Evolutionary conservation across 208 protist genomes (phyloP).

Genomic region (Leishmania amazonensis): DNA sequence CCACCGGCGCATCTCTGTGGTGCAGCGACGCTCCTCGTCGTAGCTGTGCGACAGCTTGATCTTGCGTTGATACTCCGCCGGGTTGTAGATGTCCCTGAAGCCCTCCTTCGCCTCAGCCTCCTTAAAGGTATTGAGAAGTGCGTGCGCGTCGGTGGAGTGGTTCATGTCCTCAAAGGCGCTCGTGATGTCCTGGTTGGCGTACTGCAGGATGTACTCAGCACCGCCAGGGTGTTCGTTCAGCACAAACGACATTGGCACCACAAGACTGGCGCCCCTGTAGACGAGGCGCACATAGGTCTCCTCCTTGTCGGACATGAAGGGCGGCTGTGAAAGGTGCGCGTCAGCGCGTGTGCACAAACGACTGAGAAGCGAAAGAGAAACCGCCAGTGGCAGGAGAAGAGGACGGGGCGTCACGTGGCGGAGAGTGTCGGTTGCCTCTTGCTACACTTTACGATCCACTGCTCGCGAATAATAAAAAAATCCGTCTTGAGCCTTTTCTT

Average conservation of each 20-base stretch:
- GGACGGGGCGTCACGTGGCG: background rate
- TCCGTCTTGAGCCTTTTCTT: background rate
- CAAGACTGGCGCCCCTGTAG: slow-evolving; percentile 14
- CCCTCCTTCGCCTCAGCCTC: slow-evolving; percentile 1
- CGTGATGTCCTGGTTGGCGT: slow-evolving; percentile 41
- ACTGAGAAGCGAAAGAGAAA: background rate
- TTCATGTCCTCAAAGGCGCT: slow-evolving; percentile 36
- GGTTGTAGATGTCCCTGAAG: slow-evolving; percentile 1
- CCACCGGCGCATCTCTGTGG: slow-evolving; percentile 14
- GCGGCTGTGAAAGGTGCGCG: background rate
- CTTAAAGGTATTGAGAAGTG: slow-evolving; percentile 18
- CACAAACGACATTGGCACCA: slow-evolving; percentile 40
- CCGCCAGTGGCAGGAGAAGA: background rate
- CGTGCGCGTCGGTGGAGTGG: slow-evolving; percentile 36
- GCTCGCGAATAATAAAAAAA: background rate
- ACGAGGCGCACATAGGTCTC: slow-evolving; percentile 21
- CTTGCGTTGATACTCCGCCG: background rate
- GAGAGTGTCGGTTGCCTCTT: background rate
- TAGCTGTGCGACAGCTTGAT: background rate
- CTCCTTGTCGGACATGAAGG: background rate
- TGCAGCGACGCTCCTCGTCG: slow-evolving; percentile 9
- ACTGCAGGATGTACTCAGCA: slow-evolving; percentile 33
- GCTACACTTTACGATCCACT: background rate
- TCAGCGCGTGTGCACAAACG: background rate
- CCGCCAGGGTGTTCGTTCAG: slow-evolving; percentile 44